phyloP scores from a whole-genome alignment of 148 eudicot genomes.

The Amaranthus palmeri region DNA sequence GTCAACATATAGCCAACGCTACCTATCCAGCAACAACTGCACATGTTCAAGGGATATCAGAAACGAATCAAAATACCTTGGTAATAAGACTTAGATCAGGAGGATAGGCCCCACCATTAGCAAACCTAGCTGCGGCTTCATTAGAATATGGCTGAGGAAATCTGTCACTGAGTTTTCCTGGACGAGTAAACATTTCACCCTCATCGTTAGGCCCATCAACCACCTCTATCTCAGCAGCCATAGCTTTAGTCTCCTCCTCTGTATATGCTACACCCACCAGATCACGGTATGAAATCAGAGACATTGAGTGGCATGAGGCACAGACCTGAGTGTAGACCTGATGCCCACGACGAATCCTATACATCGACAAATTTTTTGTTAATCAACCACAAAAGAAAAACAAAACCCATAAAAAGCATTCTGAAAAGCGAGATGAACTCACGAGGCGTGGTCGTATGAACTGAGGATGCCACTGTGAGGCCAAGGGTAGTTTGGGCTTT shows the following conservation, averaged over 20 bases:
- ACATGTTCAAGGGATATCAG: too few species aligned
- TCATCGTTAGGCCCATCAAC: conserved; percentile 75
- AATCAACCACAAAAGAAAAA: too few species aligned
- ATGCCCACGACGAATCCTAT: conserved; percentile 72
- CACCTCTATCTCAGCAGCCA: conserved; percentile 81
- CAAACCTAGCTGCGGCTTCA: conserved; percentile 77
- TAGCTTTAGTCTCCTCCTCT: conserved; percentile 68
- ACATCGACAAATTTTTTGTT: background rate
- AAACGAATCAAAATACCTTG: conserved; percentile 32
- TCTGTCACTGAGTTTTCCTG: conserved; percentile 67
- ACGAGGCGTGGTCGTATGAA: conserved; percentile 94
- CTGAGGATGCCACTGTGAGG: conserved; percentile 79
- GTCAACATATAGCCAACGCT: background rate
- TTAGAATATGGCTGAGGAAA: conserved; percentile 67
- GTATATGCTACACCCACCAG: conserved; percentile 74
- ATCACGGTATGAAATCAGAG: conserved; percentile 62
- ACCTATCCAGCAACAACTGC: too few species aligned
- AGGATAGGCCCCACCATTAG: conserved; percentile 93
- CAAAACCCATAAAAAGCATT: background rate
- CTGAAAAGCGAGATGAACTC: conserved; percentile 21
- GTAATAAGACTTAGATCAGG: conserved; percentile 84
- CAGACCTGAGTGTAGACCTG: conserved; percentile 76
- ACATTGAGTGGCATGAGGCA: conserved; percentile 82
- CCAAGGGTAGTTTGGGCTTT: conserved; percentile 64
- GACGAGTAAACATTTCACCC: conserved; percentile 78